These are phyloP conservation scores for Pleurotus sapidus DNA, from an alignment of 768 basidiomycete species.

Conservation along the genomic window DNA sequence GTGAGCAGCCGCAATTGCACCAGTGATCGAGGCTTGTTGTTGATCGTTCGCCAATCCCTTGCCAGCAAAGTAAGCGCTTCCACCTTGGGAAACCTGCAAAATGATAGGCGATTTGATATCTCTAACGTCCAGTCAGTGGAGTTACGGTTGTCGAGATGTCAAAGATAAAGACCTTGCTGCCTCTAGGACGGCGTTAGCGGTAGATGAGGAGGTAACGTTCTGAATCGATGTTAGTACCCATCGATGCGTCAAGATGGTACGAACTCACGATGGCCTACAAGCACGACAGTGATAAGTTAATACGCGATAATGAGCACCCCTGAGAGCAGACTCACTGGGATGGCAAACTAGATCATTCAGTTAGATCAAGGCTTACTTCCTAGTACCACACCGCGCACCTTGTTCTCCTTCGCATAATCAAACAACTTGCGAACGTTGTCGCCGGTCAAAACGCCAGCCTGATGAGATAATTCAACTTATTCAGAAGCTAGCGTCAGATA, in stretches of 20 bases:
- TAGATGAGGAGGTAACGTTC: conserved; percentile 97
- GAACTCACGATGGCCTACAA: conserved; percentile 73
- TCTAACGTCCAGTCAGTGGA: conserved; percentile 31
- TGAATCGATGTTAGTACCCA: conserved; percentile 25
- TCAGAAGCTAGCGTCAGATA: not conserved
- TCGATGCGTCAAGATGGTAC: conserved; percentile 6
- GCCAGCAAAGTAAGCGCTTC: conserved; percentile 93
- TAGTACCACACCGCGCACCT: conserved; percentile 48
- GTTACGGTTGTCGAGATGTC: not conserved
- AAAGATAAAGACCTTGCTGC: conserved; percentile 69
- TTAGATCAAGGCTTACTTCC: conserved; percentile 8
- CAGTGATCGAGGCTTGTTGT: conserved; percentile 93
- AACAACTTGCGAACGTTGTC: conserved; percentile 94
- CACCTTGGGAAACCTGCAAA: conserved; percentile 96
- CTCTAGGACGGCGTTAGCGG: conserved; percentile 91
- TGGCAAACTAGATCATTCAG: conserved; percentile 59
- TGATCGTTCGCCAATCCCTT: conserved; percentile 95
- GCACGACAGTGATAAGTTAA: no score
- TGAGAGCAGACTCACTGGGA: conserved; percentile 60
- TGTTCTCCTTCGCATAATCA: conserved; percentile 85
- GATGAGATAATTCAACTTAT: conserved; percentile 11
- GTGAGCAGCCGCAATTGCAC: conserved; percentile 89
- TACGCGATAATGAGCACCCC: not conserved
- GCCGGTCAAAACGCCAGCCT: conserved; percentile 96
- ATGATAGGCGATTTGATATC: conserved; percentile 98